Evolutionary conservation across 1,139 yeast species (phyloP), one percentile per base, ranked within the genome.

Genomic region (Ogataea hybrid): DNA sequence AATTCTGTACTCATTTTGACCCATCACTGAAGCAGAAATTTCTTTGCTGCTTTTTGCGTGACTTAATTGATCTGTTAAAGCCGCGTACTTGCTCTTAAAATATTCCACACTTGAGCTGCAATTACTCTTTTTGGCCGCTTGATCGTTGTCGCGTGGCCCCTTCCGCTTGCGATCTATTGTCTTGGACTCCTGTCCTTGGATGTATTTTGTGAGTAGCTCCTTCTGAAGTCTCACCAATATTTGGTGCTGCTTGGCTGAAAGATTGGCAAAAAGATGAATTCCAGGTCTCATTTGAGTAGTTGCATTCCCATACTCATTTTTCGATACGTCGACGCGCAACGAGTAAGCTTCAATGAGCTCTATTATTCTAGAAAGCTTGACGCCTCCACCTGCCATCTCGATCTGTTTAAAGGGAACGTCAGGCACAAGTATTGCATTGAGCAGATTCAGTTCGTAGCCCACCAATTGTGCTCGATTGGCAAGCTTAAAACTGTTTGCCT

Each of bases 401-500:
- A 61, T 55, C 32, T 59, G 59, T 14, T 59, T 45, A n/a, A 46
- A 35, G 2, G 43, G 42, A 3, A 47, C 27, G 2, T 41, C 44
- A 1, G 83, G 80, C 0, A 71, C 62, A 5, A 81, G 43, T 34
- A 81, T 68, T 17, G 58, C 53, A 43, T 71, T 69, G 30, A 81
- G 41, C 40, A 67, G 67, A 2, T 85, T 84, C 15, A 82, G 48
- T 51, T 75, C 52, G 50, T 67, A 54, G 1, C 33, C 40, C 5
- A 51, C 36, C 28, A 58, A 25, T 25, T 50, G 25, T 29, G 34
- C 39, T 37, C 46, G 25, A 50, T 53, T 14, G 29, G 28, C 15
- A 40, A 18, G 21, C 36, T 37, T 7, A 20, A 18, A 22, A 17
- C 37, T 10, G 5, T 27, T 18, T 16, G 29, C 25, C 2, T 14